Conservation (phyloP, 208 protist species). For the Crithidia mellificae region DNA sequence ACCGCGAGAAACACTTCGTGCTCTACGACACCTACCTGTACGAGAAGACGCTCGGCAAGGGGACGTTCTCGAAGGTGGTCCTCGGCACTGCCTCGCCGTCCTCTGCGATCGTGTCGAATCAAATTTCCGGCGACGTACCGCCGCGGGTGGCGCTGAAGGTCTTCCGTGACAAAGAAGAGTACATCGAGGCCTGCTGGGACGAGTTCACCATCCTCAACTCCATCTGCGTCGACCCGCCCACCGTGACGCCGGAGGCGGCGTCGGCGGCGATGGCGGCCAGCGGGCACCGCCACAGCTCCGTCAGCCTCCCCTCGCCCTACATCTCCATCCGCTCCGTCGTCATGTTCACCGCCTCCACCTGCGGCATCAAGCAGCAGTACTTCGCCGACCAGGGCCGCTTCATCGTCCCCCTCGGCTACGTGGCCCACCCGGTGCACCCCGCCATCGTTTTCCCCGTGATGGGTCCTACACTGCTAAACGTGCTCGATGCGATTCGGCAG, state of each 20-base stretch:
- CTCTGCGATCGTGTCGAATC: conserved; percentile 11
- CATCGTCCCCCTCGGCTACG: conserved; percentile 55
- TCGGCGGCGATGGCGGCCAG: conserved; percentile 13
- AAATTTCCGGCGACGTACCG: conserved; percentile 26
- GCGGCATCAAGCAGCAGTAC: conserved; percentile 41
- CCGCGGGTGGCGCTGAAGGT: conserved; percentile 71
- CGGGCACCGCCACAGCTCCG: conserved; percentile 15
- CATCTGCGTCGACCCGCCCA: conserved; percentile 27
- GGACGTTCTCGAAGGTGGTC: conserved; percentile 85
- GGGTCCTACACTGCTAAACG: conserved; percentile 67
- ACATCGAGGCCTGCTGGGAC: conserved; percentile 76
- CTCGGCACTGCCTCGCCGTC: conserved; percentile 35
- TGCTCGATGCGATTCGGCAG: conserved; percentile 49
- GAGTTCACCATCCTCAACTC: conserved; percentile 60
- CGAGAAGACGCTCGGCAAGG: conserved; percentile 65
- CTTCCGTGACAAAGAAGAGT: conserved; percentile 69
- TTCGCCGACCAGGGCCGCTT: conserved; percentile 60
- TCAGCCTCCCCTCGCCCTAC: conserved; percentile 18
- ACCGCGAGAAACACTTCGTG: conserved; percentile 37
- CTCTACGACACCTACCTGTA: conserved; percentile 75
- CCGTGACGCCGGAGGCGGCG: conserved; percentile 12
- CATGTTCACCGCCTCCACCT: conserved; percentile 40
- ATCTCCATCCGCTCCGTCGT: conserved; percentile 36
- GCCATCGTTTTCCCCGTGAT: conserved; percentile 77
- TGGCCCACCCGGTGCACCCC: conserved; percentile 71